phyloP scores from a whole-genome alignment of 306 rosid species.

The Adenanthera pavonina region DNA sequence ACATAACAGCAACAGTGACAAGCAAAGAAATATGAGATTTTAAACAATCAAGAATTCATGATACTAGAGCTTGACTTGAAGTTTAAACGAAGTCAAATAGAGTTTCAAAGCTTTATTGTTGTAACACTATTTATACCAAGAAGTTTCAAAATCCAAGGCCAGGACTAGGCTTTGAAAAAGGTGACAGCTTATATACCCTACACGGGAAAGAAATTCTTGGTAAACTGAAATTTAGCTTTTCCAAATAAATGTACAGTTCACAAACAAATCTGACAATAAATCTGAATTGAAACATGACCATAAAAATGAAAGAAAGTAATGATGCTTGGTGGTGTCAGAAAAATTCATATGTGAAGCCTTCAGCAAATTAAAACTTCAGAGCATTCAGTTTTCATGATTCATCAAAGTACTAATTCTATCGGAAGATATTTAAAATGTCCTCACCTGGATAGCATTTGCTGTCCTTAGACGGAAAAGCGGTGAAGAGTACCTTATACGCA shows the following conservation, averaged over 20 bases:
- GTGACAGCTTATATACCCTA: neutral
- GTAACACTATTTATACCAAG: neutral
- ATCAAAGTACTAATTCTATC: neutral
- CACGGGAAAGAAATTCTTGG: neutral
- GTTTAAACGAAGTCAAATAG: neutral
- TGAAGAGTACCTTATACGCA: constrained; percentile 88
- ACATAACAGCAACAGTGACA: neutral
- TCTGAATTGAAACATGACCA: neutral
- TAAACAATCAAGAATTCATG: constrained; percentile 6
- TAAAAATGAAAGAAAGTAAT: constrained; percentile 17
- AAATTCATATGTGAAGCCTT: neutral
- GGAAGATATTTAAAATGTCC: constrained; percentile 30
- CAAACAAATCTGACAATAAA: neutral
- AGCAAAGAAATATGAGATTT: neutral
- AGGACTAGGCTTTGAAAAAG: neutral
- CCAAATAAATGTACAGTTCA: neutral
- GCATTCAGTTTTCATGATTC: constrained; percentile 4
- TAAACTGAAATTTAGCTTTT: neutral
- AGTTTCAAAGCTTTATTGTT: neutral
- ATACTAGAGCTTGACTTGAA: neutral
- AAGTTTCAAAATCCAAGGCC: neutral
- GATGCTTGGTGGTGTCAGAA: neutral
- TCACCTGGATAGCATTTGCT: constrained; percentile 83
- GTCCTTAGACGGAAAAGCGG: constrained; percentile 91
- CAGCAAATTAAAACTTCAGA: neutral